These are phyloP conservation scores for Nevesoporus exiguus DNA, from an alignment of 768 basidiomycete species.

Conservation along the genomic window DNA sequence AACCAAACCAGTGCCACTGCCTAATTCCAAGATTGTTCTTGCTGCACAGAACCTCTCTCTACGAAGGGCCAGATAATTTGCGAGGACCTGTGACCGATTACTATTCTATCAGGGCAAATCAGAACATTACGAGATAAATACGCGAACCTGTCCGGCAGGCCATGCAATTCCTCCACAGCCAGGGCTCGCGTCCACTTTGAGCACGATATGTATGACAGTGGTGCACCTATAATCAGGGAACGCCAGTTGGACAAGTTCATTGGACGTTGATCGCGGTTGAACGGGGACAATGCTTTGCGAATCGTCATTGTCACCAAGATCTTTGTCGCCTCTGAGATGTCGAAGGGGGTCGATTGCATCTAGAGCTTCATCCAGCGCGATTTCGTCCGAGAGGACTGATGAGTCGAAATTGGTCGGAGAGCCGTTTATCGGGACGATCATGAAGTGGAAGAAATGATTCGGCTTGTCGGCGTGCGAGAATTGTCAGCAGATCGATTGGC, in stretches of 20 bases:
- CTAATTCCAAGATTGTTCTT: constrained; percentile 74
- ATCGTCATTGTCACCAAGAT: constrained; percentile 21
- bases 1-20: constrained; percentile 91
- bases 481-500: neutral
- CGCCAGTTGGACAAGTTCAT: constrained; percentile 46
- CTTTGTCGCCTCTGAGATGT: constrained; percentile 48
- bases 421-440: neutral
- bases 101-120: neutral
- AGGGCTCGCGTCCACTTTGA: constrained; percentile 74
- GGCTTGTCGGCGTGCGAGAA: neutral
- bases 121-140: constrained; percentile 1
- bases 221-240: constrained; percentile 21
- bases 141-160: constrained; percentile 83
- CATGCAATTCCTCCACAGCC: constrained; percentile 92
- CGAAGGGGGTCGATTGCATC: constrained; percentile 58
- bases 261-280: constrained; percentile 49
- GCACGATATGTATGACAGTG: constrained; percentile 30
- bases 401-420: constrained; percentile 4
- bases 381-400: constrained; percentile 24
- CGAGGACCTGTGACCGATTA: constrained; percentile 56
- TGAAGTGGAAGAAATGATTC: constrained; percentile 5
- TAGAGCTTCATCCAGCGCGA: constrained; percentile 52
- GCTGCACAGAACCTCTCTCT: constrained; percentile 47
- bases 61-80: constrained; percentile 65
- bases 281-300: constrained; percentile 43